Conservation (phyloP, 768 basidiomycete species). For the Rhizopogon roseolus region DNA sequence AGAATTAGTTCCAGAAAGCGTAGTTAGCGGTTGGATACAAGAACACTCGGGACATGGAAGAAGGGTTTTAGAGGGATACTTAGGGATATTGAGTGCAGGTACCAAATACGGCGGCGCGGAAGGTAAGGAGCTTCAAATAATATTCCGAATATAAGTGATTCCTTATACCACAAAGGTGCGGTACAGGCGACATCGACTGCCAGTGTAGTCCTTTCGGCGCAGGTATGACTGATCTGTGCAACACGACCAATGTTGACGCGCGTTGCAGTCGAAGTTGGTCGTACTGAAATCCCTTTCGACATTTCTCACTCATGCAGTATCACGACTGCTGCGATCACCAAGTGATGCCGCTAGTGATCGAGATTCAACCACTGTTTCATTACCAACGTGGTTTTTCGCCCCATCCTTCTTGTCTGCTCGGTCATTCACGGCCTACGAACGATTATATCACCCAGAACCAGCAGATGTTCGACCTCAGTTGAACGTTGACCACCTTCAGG, state of each 20-base stretch:
- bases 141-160: background rate
- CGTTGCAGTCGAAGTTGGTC: conserved; percentile 67
- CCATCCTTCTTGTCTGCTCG: conserved; percentile 49
- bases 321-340: conserved; percentile 13
- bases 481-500: conserved; percentile 16
- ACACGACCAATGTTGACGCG: conserved; percentile 3
- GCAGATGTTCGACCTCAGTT: conserved; percentile 14
- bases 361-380: conserved; percentile 11
- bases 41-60: conserved; percentile 47
- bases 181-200: conserved; percentile 53
- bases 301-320: conserved; percentile 53
- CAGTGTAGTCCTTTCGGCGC: conserved; percentile 59
- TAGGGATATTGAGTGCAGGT: conserved; percentile 71
- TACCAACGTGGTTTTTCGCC: conserved; percentile 61
- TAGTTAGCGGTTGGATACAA: conserved; percentile 66
- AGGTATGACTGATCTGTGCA: conserved; percentile 33
- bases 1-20: conserved; percentile 58
- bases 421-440: conserved; percentile 52
- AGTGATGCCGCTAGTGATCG: conserved; percentile 10
- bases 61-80: conserved; percentile 73
- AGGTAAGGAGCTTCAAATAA: conserved; percentile 30
- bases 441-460: conserved; percentile 32
- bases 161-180: conserved; percentile 14
- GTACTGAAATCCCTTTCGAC: conserved; percentile 66
- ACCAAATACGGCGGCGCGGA: conserved; percentile 55